Evolutionary conservation across 139 green algal species (phyloP).

Genomic region (Tetradesmus obliquus): DNA sequence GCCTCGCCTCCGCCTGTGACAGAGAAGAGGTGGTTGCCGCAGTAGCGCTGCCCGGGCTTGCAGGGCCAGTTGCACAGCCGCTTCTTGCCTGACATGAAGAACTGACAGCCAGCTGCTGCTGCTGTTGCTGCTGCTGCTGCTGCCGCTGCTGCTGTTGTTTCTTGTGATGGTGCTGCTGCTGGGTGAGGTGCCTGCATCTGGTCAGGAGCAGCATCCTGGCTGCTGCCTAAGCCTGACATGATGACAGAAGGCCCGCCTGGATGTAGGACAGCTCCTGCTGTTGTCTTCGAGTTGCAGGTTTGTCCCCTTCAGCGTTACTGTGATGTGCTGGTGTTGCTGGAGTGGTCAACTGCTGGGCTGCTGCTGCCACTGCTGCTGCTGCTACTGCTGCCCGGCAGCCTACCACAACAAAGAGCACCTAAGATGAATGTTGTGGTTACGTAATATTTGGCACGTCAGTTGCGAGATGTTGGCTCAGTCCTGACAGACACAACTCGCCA

Average conservation of each 20-base stretch:
- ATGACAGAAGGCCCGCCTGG: not conserved
- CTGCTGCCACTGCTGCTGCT: not conserved
- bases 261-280: not conserved
- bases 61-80: not conserved
- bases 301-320: not conserved
- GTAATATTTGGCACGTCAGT: not conserved
- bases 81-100: constrained; percentile 6
- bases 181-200: not conserved
- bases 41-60: constrained; percentile 31
- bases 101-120: constrained; percentile 7
- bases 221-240: not conserved
- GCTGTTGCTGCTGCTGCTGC: not conserved
- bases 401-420: not conserved
- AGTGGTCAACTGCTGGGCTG: not conserved
- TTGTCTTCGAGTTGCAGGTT: too few relatives aligned
- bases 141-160: not conserved
- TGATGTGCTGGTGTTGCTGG: not conserved
- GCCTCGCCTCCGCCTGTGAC: not conserved
- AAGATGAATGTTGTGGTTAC: not conserved
- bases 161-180: not conserved
- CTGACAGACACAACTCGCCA: not conserved
- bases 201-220: not conserved
- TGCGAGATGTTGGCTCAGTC: not conserved
- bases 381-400: not conserved
- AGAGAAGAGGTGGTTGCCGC: constrained; percentile 16